Conservation (phyloP, 192 early-diverging fungal genomes). For the Rhizophagus prolifer region DNA sequence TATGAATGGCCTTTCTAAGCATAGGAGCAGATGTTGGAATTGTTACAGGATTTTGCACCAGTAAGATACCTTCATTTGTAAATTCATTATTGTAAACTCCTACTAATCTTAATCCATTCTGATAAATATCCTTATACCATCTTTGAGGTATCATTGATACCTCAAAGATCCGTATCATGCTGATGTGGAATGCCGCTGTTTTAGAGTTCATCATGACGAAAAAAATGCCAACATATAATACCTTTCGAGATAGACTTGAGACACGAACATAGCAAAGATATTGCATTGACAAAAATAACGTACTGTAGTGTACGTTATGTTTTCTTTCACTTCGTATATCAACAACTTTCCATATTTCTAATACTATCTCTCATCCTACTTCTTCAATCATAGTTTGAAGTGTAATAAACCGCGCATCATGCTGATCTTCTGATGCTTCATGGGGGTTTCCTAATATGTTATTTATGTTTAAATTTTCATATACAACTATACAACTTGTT, state of each 20-base stretch:
- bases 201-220: too few relatives aligned
- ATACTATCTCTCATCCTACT: neutral
- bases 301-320: neutral
- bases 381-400: neutral
- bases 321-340: neutral
- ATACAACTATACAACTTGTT: too few relatives aligned
- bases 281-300: neutral
- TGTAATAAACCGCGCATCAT: neutral
- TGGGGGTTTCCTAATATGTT: neutral
- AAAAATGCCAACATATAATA: neutral
- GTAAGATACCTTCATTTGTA: constrained; percentile 1
- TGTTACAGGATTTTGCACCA: neutral
- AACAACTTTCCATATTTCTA: constrained; percentile 4
- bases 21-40: neutral
- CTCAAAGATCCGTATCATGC: too few relatives aligned
- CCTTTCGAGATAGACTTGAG: neutral
- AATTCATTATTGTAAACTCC: neutral
- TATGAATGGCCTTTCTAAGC: neutral
- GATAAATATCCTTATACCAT: too few relatives aligned
- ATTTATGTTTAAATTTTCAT: neutral
- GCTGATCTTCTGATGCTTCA: neutral
- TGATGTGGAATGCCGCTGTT: too few relatives aligned
- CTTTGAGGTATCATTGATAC: too few relatives aligned
- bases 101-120: too few relatives aligned
- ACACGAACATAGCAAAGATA: neutral